Conservation (phyloP, 2,329 filamentous ascomycete genomes). For the Cytospora chrysosperma region DNA sequence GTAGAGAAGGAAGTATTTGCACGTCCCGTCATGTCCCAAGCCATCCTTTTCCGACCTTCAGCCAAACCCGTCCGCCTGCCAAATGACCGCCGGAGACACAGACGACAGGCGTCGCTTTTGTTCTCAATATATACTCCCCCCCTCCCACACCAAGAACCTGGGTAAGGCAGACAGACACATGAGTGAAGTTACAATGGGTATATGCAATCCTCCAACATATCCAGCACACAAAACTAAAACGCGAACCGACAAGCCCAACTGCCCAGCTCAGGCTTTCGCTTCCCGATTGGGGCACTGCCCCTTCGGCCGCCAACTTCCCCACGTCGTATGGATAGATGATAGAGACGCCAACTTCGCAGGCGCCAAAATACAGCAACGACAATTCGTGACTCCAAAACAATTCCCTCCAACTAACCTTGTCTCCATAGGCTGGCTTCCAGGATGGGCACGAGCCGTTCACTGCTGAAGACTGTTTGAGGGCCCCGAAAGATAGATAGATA, state of each 20-base stretch:
- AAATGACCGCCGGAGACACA: neutral
- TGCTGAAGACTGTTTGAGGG: neutral
- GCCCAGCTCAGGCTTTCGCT: neutral
- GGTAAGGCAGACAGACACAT: slow-evolving; percentile 6
- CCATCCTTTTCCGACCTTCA: neutral
- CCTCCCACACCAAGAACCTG: neutral
- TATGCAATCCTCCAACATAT: slow-evolving; percentile 18
- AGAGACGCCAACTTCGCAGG: neutral
- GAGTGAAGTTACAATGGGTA: slow-evolving; percentile 22
- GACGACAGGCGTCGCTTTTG: neutral
- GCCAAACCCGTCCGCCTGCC: slow-evolving; percentile 3
- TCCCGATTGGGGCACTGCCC: slow-evolving; percentile 12
- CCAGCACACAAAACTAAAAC: slow-evolving; percentile 12
- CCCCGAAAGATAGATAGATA: neutral
- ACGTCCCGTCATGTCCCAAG: slow-evolving; percentile 1
- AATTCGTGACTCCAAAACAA: neutral
- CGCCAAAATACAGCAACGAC: neutral
- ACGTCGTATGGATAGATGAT: slow-evolving; percentile 18
- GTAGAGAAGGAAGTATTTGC: slow-evolving; percentile 9
- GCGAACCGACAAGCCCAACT: slow-evolving; percentile 2
- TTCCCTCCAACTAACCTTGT: neutral
- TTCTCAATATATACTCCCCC: neutral
- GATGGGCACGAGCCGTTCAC: neutral
- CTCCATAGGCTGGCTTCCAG: neutral
- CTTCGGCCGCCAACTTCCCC: slow-evolving; percentile 7